Base-by-base conservation (phyloP, 352 stramenopile genomes). In the Globisporangium sylvaticum region DNA sequence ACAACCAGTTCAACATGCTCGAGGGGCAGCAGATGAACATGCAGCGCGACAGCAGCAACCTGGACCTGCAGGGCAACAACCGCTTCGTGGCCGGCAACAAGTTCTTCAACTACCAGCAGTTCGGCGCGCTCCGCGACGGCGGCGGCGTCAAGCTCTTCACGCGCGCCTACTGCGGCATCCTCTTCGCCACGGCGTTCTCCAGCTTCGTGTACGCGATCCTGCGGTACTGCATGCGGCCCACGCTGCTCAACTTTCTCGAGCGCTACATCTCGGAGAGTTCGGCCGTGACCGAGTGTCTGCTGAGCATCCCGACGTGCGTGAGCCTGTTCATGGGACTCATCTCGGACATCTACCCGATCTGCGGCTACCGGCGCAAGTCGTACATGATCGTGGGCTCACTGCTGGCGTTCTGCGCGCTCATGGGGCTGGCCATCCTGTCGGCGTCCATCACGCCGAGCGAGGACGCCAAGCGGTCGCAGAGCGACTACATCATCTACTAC, bases 251-350 rank as follows among this genome's bases (percentile, higher is more conserved):
- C 69, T 87, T 78, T 57, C 72, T 92, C 24, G 34, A 80, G 44
- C 69, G 89, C 44, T 72, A 88, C 55, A 78, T 79, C 24, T 67
- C 63, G 34, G 79, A 90, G 69, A 83, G 73, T 53, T 78, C 69
- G 42, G 67, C 72, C 18, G 76, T 89, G 31, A 89, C 87, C 31
- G 80, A 92, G 74, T 88, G 78, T 62, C 62, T 96, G 22, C 68
- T 96, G 18, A 91, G 81, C 70, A 84, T 97, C 53, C 91, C 91
- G n/a, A 97, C 89, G 72, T 91, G 78, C 14, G 85, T 97, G 29
- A 90, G 87, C 57, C 83, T 97, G 32, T 86, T 97, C 34, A 79
- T 93, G 65, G 92, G 91, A 12, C 76, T 97, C 48, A 42, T 97
- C n/a, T 94, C 81, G 22, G 92, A 98, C 67, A 83, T 90, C 34